Evolutionary conservation across 2,329 filamentous ascomycete genomes (phyloP).

Genomic region (Raffaelea albimanens): DNA sequence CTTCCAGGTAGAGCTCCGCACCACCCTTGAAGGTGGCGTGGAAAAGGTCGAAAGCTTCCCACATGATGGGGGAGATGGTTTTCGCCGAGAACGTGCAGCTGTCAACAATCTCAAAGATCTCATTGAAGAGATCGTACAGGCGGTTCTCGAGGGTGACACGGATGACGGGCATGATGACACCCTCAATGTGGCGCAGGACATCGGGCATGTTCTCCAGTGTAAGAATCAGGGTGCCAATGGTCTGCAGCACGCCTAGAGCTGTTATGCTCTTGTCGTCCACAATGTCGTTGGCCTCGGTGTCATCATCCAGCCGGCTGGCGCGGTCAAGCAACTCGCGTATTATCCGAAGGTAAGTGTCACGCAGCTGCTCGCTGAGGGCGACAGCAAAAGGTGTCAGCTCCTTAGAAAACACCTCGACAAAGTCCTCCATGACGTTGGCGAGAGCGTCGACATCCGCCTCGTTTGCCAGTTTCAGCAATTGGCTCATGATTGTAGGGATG

Average conservation of each 20-base stretch:
- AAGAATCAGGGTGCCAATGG: slow-evolving; percentile 92
- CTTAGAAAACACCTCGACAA: slow-evolving; percentile 95
- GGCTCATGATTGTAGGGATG: slow-evolving; percentile 99
- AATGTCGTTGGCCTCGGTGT: slow-evolving; percentile 79
- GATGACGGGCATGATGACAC: slow-evolving; percentile 94
- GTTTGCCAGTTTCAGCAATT: slow-evolving; percentile 91
- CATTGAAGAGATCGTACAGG: slow-evolving; percentile 94
- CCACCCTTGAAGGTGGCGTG: slow-evolving; percentile 96
- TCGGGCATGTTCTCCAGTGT: slow-evolving; percentile 96
- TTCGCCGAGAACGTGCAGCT: slow-evolving; percentile 98
- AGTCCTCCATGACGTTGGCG: slow-evolving; percentile 99
- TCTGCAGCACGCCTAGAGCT: slow-evolving; percentile 89
- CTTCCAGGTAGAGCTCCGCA: slow-evolving; percentile 92
- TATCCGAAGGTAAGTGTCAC: slow-evolving; percentile 92
- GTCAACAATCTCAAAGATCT: slow-evolving; percentile 98
- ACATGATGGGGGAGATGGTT: slow-evolving; percentile 92
- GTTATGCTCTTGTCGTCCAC: slow-evolving; percentile 98
- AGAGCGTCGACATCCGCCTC: slow-evolving; percentile 96
- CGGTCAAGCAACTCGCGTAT: slow-evolving; percentile 85
- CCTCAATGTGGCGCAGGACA: slow-evolving; percentile 87
- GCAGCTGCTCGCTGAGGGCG: slow-evolving; percentile 86
- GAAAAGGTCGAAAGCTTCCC: slow-evolving; percentile 94
- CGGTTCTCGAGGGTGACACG: slow-evolving; percentile 95
- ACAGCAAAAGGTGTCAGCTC: slow-evolving; percentile 96
- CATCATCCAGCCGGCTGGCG: slow-evolving; percentile 66